Evolutionary conservation across 805 yeast genomes (phyloP).

Genomic region (Ogataea haglerorum): DNA sequence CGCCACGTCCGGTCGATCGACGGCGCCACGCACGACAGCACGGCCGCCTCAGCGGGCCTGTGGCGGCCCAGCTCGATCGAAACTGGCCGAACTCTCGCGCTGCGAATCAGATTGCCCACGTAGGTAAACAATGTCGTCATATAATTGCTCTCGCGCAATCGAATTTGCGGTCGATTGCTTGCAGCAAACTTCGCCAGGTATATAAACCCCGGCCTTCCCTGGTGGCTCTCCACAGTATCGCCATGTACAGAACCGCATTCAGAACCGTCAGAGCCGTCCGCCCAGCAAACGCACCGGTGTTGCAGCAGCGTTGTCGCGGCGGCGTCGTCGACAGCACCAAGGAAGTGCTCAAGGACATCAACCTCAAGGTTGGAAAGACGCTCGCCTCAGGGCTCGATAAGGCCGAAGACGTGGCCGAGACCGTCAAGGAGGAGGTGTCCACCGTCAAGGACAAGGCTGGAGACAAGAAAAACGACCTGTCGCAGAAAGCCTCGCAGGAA

Average conservation of each 20-base stretch:
- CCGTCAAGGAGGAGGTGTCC: slow-evolving; percentile 9
- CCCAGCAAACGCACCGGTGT: background rate
- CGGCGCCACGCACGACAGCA: too few species aligned
- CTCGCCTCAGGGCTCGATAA: slow-evolving; percentile 40
- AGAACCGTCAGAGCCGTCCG: slow-evolving; percentile 4
- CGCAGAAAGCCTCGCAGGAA: slow-evolving; percentile 7
- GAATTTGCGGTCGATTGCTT: slow-evolving; percentile 5
- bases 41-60: too few species aligned
- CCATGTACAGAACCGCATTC: slow-evolving; percentile 5
- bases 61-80: background rate
- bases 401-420: slow-evolving; percentile 32
- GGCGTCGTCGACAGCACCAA: slow-evolving; percentile 21
- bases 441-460: slow-evolving; percentile 14
- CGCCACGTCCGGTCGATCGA: too few species aligned
- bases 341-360: slow-evolving; percentile 21
- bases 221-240: too few species aligned
- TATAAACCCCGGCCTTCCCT: background rate
- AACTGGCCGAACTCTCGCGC: background rate
- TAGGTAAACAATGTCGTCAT: background rate
- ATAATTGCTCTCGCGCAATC: slow-evolving; percentile 4
- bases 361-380: slow-evolving; percentile 37
- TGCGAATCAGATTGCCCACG: background rate
- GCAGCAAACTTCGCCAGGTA: slow-evolving; percentile 2
- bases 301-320: slow-evolving; percentile 5
- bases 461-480: slow-evolving; percentile 5